Evolutionary conservation across 148 eudicot genomes (phyloP), one percentile per base, ranked within the genome.

Genomic region (Talinum fruticosum): DNA sequence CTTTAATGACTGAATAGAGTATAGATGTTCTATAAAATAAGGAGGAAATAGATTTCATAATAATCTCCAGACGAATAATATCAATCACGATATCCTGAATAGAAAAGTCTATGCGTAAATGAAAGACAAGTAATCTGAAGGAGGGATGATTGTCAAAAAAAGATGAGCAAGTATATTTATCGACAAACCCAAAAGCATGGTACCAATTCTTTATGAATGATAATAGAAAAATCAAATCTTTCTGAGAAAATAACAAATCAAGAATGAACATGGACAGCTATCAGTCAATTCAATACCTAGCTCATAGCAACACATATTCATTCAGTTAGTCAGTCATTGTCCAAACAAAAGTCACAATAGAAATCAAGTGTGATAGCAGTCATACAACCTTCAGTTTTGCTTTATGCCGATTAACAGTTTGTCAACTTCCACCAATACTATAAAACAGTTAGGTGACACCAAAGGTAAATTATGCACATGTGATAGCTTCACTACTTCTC

Each of bases 401-500:
- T 59, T 24, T 23, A 59, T 59, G 64, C 64, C 64, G n/a, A 59
- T 59, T n/a, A 59, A 7, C 29, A 29, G 64, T 28, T 28, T 26
- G 23, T 26, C 66, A 62, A 62, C 23, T 10, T 62, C 66, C 29
- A 26, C 16, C 34, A 26, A 62, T 62, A 8, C 13, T 1, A 24
- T 62, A 62, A 28, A 62, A 62, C 66, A 8, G 34, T 26, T 62
- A 62, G 66, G 66, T 62, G 64, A 62, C 32, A 62, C 66, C 66
- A 62, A 2, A 51, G 2, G 6, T 0, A 62, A 18, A 62, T 10
- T 33, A 62, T 62, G 66, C 66, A 62, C 32, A 28, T 62, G 64
- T 59, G 64, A 59, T 6, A 59, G 64, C 64, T 59, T 59, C 64
- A 59, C 64, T 29, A 59, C 28, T 24, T 7, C 64, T 23, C 6